phyloP scores from a whole-genome alignment of 208 protist genomes.

The Trypanosoma mega region DNA sequence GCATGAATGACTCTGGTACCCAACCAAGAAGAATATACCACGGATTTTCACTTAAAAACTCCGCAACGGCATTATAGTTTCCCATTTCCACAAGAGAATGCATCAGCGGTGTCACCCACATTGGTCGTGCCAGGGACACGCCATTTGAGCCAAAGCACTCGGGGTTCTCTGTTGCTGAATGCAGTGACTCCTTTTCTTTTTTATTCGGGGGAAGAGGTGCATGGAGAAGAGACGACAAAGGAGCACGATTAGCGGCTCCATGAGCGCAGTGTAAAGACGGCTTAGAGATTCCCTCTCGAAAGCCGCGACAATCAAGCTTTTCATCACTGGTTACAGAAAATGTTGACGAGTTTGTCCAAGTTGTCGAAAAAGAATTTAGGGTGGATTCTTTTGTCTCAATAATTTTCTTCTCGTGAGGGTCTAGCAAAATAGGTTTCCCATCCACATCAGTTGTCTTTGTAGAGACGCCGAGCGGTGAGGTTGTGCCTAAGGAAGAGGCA shows the following conservation, averaged over 20 bases:
- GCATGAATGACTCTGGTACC: conserved; percentile 28
- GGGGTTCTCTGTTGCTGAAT: neutral
- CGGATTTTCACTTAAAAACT: conserved; percentile 13
- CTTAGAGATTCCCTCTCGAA: neutral
- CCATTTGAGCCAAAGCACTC: conserved; percentile 9
- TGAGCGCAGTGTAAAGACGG: conserved; percentile 9
- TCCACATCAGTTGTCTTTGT: too few relatives aligned
- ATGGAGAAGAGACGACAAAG: conserved; percentile 6
- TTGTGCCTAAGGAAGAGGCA: too few relatives aligned
- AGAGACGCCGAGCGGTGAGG: too few relatives aligned
- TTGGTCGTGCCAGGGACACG: neutral
- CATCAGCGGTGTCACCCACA: conserved; percentile 5
- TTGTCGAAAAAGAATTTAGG: too few relatives aligned
- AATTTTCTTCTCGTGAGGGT: too few relatives aligned
- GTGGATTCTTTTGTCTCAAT: too few relatives aligned
- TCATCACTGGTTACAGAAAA: neutral
- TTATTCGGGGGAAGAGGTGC: neutral
- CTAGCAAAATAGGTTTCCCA: too few relatives aligned
- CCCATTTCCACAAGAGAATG: neutral
- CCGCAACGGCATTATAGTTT: conserved; percentile 1
- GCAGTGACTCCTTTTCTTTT: neutral
- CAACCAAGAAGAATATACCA: conserved; percentile 33
- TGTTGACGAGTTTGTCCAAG: neutral
- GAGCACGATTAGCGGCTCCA: conserved; percentile 13
- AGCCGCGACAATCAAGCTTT: neutral